Conservation (phyloP, 306 rosid genomes). For the Argentina anserina region DNA sequence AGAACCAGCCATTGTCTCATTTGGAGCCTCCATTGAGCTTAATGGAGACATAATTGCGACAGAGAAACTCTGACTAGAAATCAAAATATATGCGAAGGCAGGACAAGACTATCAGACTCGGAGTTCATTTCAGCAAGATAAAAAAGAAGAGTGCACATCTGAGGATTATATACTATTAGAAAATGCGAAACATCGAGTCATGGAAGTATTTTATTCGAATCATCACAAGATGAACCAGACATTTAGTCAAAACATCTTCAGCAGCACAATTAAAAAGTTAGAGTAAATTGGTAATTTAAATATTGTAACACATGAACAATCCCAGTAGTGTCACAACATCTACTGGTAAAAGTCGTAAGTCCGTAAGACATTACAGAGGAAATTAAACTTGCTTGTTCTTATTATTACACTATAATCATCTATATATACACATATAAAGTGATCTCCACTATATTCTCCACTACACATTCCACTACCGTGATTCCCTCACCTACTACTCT, state of each 20-base stretch:
- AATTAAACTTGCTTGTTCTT: too few species aligned
- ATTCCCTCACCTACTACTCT: too few species aligned
- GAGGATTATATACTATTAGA: background rate
- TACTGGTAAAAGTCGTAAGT: background rate
- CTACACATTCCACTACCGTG: too few species aligned
- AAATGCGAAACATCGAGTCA: background rate
- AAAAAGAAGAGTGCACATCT: background rate
- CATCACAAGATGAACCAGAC: background rate
- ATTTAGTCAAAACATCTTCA: background rate
- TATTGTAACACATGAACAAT: background rate
- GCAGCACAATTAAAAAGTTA: background rate
- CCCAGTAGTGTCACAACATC: background rate
- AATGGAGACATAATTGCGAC: background rate
- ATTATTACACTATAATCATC: too few species aligned
- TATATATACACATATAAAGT: too few species aligned
- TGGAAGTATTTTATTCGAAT: background rate
- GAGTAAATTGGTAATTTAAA: background rate
- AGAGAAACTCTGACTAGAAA: background rate
- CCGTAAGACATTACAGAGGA: background rate
- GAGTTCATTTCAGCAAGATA: background rate
- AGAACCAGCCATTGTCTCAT: background rate
- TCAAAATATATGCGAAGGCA: background rate
- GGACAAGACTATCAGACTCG: background rate
- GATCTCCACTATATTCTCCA: too few species aligned
- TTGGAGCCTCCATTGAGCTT: background rate